Evolutionary conservation across 2,329 filamentous ascomycete species (phyloP).

Genomic region (Fonsecaea nubica): DNA sequence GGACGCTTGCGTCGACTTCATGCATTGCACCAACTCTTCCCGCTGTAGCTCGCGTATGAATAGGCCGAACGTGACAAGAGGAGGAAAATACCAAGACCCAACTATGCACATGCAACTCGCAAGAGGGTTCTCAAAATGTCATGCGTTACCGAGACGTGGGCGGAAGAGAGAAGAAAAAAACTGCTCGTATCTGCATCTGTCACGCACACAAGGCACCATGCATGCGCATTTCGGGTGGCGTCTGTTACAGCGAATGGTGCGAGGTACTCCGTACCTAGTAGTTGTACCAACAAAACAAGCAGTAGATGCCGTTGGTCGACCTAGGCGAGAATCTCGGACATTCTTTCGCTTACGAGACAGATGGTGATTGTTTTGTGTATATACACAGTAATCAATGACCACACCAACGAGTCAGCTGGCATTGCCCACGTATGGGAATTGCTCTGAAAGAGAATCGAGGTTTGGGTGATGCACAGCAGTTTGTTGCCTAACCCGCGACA

Average conservation of each 20-base stretch:
- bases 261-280: not conserved
- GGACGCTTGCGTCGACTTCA: not conserved
- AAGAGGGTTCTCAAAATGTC: constrained; percentile 15
- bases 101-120: constrained; percentile 8
- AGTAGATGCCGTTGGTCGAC: not conserved
- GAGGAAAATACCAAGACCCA: not conserved
- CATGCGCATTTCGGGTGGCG: not conserved
- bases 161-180: not conserved
- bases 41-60: not conserved
- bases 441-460: not conserved
- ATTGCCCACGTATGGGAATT: constrained; percentile 3
- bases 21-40: constrained; percentile 8
- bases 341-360: not conserved
- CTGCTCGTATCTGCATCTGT: not conserved
- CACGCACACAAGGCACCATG: constrained; percentile 2
- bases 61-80: not conserved
- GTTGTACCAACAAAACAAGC: not conserved
- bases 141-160: constrained; percentile 14
- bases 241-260: not conserved
- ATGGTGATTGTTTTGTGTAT: not conserved
- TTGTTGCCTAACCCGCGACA: not conserved
- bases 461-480: not conserved
- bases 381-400: not conserved
- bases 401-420: not conserved
- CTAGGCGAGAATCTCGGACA: not conserved